Evolutionary conservation across 176 grass and related monocot genomes (phyloP).

Genomic region (Triticum turgidum): DNA sequence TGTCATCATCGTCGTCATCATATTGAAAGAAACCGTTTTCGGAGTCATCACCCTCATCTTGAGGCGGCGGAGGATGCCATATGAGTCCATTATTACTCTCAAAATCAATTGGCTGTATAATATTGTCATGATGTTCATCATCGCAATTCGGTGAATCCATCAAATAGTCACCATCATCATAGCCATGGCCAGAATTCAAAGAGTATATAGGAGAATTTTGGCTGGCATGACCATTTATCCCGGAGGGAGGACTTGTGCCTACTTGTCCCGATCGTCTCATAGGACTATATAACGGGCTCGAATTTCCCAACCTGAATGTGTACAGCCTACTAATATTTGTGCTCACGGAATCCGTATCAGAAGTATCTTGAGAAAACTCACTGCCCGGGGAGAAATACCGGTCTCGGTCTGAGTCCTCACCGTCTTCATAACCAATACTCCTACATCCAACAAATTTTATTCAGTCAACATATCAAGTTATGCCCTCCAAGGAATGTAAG

Average conservation of each 20-base stretch:
- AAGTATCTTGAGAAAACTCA: slow-evolving; percentile 68
- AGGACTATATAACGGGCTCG: slow-evolving; percentile 65
- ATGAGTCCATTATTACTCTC: slow-evolving; percentile 61
- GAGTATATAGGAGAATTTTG: slow-evolving; percentile 47
- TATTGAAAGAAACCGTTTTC: slow-evolving; percentile 69
- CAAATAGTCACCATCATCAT: slow-evolving; percentile 42
- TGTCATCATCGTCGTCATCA: slow-evolving; percentile 63
- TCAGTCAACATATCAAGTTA: not conserved
- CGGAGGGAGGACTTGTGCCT: slow-evolving; percentile 57
- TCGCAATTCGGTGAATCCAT: slow-evolving; percentile 32
- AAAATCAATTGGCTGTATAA: slow-evolving; percentile 53
- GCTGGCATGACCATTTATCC: slow-evolving; percentile 28
- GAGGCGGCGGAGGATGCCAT: slow-evolving; percentile 73
- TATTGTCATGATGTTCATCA: slow-evolving; percentile 32
- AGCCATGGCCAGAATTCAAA: slow-evolving; percentile 38
- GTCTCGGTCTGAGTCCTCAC: slow-evolving; percentile 50
- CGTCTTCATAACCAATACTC: slow-evolving; percentile 53
- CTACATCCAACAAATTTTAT: slow-evolving; percentile 49
- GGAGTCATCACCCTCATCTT: slow-evolving; percentile 58
- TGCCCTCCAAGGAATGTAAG: not conserved
- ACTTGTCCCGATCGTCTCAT: slow-evolving; percentile 40
- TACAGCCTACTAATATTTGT: slow-evolving; percentile 55
- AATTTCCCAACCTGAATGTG: slow-evolving; percentile 59
- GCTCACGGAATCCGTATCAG: slow-evolving; percentile 71
- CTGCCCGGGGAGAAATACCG: slow-evolving; percentile 67